Conservation (phyloP, 208 protist genomes). For the Trypanosoma caninum region DNA sequence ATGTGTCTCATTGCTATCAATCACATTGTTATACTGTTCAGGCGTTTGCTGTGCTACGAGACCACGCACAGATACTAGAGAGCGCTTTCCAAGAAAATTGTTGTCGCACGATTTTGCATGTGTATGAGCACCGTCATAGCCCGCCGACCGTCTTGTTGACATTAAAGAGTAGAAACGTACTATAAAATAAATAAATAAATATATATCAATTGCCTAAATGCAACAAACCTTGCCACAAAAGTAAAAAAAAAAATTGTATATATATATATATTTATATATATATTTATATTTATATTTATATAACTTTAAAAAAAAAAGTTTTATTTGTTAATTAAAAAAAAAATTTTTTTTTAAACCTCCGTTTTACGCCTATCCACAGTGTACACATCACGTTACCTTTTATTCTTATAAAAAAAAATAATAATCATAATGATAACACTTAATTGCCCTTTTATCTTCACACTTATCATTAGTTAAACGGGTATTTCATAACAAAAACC, state of each 20-base stretch:
- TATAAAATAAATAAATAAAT: too few species aligned
- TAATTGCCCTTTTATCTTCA: not conserved
- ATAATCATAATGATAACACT: not conserved
- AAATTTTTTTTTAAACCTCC: too few species aligned
- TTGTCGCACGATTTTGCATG: not conserved
- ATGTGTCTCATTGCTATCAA: slow-evolving; percentile 67
- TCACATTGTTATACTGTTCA: slow-evolving; percentile 44
- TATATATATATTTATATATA: not conserved
- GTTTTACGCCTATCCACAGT: too few species aligned
- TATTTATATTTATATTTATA: not conserved
- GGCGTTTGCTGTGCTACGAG: not conserved
- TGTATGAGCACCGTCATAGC: too few species aligned
- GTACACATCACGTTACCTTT: not conserved
- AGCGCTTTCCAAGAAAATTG: not conserved
- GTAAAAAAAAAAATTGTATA: not conserved
- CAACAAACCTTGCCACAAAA: not conserved
- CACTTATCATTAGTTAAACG: not conserved
- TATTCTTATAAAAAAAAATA: not conserved
- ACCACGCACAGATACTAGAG: not conserved
- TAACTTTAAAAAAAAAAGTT: not conserved
- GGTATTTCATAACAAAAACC: not conserved
- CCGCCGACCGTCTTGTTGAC: too few species aligned
- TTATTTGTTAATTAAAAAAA: too few species aligned
- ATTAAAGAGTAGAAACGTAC: too few species aligned
- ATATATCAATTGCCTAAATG: too few species aligned